phyloP scores from a whole-genome alignment of 1,284 basidiomycete species.

The Chalciporus sp. region DNA sequence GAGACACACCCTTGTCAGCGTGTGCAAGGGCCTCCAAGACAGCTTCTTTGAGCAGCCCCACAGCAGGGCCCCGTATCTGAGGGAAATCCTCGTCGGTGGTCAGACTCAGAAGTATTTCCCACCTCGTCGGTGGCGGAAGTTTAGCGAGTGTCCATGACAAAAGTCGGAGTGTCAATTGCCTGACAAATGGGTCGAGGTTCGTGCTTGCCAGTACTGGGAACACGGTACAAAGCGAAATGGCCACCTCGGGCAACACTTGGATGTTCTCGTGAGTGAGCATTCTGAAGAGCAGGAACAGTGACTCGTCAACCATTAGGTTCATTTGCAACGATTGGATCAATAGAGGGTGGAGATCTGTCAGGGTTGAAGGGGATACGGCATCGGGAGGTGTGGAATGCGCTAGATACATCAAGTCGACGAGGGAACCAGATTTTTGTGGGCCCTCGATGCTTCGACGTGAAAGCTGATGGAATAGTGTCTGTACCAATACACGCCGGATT shows the following conservation, averaged over 20 bases:
- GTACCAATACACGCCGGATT: slow-evolving; percentile 14
- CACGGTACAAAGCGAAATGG: slow-evolving; percentile 48
- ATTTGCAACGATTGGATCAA: slow-evolving; percentile 54
- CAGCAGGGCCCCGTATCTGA: slow-evolving; percentile 65
- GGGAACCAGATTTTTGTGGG: slow-evolving; percentile 21
- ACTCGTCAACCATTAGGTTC: slow-evolving; percentile 56
- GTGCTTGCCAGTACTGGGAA: slow-evolving; percentile 58
- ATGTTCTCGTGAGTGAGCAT: slow-evolving; percentile 37
- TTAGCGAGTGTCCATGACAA: slow-evolving; percentile 53
- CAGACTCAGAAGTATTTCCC: slow-evolving; percentile 57
- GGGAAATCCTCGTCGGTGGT: slow-evolving; percentile 50
- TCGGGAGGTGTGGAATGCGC: slow-evolving; percentile 42
- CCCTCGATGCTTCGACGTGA: slow-evolving; percentile 21
- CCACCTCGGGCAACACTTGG: slow-evolving; percentile 43
- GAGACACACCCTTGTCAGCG: slow-evolving; percentile 11
- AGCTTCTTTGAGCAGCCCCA: slow-evolving; percentile 69
- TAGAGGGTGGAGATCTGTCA: slow-evolving; percentile 45
- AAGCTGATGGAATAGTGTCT: slow-evolving; percentile 17
- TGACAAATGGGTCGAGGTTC: slow-evolving; percentile 57
- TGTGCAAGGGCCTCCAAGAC: slow-evolving; percentile 51
- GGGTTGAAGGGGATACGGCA: slow-evolving; percentile 24
- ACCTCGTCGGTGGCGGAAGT: slow-evolving; percentile 47
- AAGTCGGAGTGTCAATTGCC: slow-evolving; percentile 62
- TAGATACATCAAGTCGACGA: slow-evolving; percentile 48
- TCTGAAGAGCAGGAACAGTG: slow-evolving; percentile 54